These are phyloP conservation scores for Apiospora sp. DNA, from an alignment of 2,329 filamentous ascomycete genomes.

Conservation along the genomic window DNA sequence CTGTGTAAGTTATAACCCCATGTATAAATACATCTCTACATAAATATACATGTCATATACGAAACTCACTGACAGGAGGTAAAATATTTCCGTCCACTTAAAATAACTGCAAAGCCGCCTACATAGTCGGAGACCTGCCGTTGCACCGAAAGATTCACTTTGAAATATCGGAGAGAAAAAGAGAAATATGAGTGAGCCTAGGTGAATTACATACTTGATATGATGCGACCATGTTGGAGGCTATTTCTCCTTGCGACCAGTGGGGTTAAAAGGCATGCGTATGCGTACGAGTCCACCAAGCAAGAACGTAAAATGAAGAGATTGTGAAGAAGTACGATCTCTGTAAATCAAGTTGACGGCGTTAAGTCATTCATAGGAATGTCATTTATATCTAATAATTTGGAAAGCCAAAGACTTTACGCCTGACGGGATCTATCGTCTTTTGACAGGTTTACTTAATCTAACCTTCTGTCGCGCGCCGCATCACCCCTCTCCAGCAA, in stretches of 20 bases:
- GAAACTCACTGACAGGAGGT: not conserved
- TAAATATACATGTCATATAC: not conserved
- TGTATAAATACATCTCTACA: not conserved
- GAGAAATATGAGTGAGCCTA: not conserved
- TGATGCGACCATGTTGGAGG: not conserved
- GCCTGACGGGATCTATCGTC: not conserved
- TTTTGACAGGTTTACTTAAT: constrained; percentile 32
- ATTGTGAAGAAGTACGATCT: not conserved
- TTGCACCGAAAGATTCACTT: too few relatives aligned
- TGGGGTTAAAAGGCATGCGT: not conserved
- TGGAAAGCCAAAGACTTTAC: not conserved
- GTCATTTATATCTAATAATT: not conserved
- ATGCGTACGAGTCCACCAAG: not conserved
- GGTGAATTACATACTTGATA: not conserved
- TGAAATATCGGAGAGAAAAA: not conserved
- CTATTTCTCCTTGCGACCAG: not conserved
- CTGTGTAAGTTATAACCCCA: not conserved
- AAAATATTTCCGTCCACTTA: too few relatives aligned
- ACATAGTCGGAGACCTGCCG: too few relatives aligned
- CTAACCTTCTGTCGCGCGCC: constrained; percentile 39
- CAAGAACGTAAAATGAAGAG: not conserved
- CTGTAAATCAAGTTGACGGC: not conserved
- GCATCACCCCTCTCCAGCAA: constrained; percentile 45
- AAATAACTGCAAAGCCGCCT: not conserved
- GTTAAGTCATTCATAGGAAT: not conserved